phyloP scores from a whole-genome alignment of 352 stramenopile species.

The Sclerospora graminicola region DNA sequence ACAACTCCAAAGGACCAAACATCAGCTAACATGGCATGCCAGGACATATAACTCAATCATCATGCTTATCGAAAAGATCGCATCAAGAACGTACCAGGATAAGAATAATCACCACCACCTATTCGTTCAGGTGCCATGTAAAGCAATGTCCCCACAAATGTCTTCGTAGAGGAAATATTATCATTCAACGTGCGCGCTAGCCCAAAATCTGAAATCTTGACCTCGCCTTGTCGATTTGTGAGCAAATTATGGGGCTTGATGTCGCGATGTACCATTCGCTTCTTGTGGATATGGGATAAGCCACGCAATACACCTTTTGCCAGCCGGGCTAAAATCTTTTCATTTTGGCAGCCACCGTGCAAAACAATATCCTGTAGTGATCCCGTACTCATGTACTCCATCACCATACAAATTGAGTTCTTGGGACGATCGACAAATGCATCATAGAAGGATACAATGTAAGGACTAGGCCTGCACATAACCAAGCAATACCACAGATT shows the following conservation, averaged over 20 bases:
- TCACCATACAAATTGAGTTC: constrained; percentile 85
- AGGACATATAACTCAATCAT: constrained; percentile 1
- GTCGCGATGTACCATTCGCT: constrained; percentile 86
- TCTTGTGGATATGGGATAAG: constrained; percentile 81
- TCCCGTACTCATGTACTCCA: constrained; percentile 91
- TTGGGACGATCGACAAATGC: constrained; percentile 85
- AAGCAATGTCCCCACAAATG: constrained; percentile 88
- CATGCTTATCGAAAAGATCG: background rate
- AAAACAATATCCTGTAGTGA: constrained; percentile 87
- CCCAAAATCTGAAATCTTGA: constrained; percentile 87
- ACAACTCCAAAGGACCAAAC: constrained; percentile 80
- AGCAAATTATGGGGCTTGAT: constrained; percentile 90
- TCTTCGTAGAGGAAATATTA: constrained; percentile 69
- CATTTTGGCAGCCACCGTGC: constrained; percentile 67
- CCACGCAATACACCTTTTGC: constrained; percentile 64
- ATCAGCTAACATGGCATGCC: constrained; percentile 29
- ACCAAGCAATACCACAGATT: constrained; percentile 1
- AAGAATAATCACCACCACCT: constrained; percentile 85
- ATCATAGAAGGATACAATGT: constrained; percentile 89
- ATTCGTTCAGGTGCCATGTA: constrained; percentile 95
- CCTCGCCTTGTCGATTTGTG: constrained; percentile 74
- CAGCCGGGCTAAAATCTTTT: constrained; percentile 70
- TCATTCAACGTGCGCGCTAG: constrained; percentile 74
- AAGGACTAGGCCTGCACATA: constrained; percentile 54
- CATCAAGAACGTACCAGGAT: constrained; percentile 31